Evolutionary conservation across 306 rosid genomes (phyloP).

Genomic region (Senna siamea): DNA sequence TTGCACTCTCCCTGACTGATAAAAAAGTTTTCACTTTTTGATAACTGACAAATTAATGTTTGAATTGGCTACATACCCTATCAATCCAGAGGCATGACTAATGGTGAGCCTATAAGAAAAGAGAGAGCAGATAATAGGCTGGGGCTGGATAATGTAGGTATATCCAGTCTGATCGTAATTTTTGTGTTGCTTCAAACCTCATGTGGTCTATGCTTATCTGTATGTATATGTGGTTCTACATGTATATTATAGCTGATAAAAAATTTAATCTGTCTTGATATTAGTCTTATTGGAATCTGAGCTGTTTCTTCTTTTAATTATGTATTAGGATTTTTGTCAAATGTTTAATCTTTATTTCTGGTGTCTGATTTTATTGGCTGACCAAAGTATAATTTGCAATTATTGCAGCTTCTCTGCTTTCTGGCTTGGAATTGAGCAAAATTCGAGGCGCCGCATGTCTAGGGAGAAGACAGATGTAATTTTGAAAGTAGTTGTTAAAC

Average conservation of each 20-base stretch:
- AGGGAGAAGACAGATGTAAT: slow-evolving; percentile 88
- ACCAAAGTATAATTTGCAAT: slow-evolving; percentile 32
- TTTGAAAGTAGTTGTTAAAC: slow-evolving; percentile 89
- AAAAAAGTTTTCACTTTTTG: not conserved
- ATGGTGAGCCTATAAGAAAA: not conserved
- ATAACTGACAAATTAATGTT: not conserved
- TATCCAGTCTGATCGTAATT: slow-evolving; percentile 26
- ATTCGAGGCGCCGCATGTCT: slow-evolving; percentile 84
- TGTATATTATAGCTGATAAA: slow-evolving; percentile 22
- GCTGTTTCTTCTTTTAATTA: not conserved
- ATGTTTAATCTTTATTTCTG: slow-evolving; percentile 21
- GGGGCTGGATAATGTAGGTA: slow-evolving; percentile 2
- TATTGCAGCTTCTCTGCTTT: slow-evolving; percentile 78
- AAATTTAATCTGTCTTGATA: slow-evolving; percentile 27
- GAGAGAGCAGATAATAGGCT: slow-evolving; percentile 26
- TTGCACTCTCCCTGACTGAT: too few species aligned
- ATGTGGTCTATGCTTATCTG: slow-evolving; percentile 8
- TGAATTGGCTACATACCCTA: slow-evolving; percentile 20
- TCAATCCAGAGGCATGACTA: too few species aligned
- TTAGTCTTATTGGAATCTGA: not conserved
- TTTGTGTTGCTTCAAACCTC: slow-evolving; percentile 20
- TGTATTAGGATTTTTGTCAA: slow-evolving; percentile 12
- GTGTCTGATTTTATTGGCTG: slow-evolving; percentile 29
- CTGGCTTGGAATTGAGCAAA: slow-evolving; percentile 95
- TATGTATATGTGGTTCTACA: slow-evolving; percentile 4